A percentile compares a stretch with the other conserved stretches of the same genome.
Conservation (phyloP, 2,329 filamentous ascomycete genomes). For the Penicillium rolfsii region DNA sequence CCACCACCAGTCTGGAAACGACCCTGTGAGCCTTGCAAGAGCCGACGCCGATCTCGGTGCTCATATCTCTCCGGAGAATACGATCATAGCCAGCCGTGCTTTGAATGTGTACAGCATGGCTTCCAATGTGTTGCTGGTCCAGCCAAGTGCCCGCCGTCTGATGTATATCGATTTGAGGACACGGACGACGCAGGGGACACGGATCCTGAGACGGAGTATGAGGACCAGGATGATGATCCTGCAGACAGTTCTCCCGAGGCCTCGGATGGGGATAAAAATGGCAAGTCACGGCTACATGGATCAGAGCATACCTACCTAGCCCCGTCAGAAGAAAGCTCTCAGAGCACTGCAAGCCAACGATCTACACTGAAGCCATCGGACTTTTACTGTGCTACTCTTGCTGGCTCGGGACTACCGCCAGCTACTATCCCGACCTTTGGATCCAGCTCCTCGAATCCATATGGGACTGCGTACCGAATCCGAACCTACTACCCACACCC, state of each 20-base stretch:
- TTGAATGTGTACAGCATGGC: slow-evolving; percentile 33
- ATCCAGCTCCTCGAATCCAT: slow-evolving; percentile 11
- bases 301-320: neutral
- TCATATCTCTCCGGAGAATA: slow-evolving; percentile 38
- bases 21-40: slow-evolving; percentile 40
- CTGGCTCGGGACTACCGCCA: neutral
- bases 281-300: too few relatives aligned
- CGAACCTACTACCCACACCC: slow-evolving; percentile 47
- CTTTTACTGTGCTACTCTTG: neutral
- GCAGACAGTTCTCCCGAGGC: slow-evolving; percentile 3
- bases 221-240: too few relatives aligned
- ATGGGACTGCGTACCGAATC: slow-evolving; percentile 18
- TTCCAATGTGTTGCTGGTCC: slow-evolving; percentile 46
- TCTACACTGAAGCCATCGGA: neutral
- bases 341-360: neutral
- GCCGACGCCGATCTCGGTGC: slow-evolving; percentile 31
- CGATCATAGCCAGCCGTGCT: slow-evolving; percentile 35
- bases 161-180: neutral
- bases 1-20: slow-evolving; percentile 37
- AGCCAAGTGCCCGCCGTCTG: slow-evolving; percentile 14
- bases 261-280: neutral
- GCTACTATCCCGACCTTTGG: slow-evolving; percentile 15
- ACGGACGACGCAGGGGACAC: neutral
- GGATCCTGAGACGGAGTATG: slow-evolving; percentile 15
- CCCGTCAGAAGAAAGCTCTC: too few relatives aligned